A percentile compares a stretch with the other conserved stretches of the same genome.
Conservation (phyloP, 805 yeast species). For the Spencermartinsiella europaea region DNA sequence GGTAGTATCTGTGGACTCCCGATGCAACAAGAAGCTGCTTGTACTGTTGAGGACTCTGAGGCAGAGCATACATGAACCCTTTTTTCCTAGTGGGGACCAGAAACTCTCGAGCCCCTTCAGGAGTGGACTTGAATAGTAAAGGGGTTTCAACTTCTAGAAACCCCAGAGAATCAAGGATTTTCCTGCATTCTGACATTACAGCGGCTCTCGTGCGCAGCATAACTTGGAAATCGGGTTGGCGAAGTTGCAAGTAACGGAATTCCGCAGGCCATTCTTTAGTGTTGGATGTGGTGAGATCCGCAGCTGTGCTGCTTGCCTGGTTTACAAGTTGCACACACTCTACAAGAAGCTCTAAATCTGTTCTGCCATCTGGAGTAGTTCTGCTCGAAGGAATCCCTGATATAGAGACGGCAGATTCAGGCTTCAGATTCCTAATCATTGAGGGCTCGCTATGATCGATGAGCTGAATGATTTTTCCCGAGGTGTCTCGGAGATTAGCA, state of each 20-base stretch:
- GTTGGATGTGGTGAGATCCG: conserved; percentile 61
- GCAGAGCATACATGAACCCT: conserved; percentile 73
- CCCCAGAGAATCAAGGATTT: conserved; percentile 33
- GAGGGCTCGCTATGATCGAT: conserved; percentile 37
- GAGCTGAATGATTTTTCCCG: conserved; percentile 64
- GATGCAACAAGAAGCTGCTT: conserved; percentile 93
- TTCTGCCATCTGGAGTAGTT: conserved; percentile 4
- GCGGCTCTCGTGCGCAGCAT: conserved; percentile 32
- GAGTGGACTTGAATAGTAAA: conserved; percentile 86
- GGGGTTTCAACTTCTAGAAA: conserved; percentile 94
- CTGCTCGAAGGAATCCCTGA: conserved; percentile 41
- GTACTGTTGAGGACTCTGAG: conserved; percentile 97
- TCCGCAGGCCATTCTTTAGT: conserved; percentile 67
- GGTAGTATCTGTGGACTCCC: conserved; percentile 81
- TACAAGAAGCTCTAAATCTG: conserved; percentile 49
- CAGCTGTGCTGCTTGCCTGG: conserved; percentile 54
- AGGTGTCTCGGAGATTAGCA: conserved; percentile 67
- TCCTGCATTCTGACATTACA: conserved; percentile 34
- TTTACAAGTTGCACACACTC: conserved; percentile 53
- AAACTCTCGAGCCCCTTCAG: conserved; percentile 97
- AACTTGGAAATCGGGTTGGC: conserved; percentile 38
- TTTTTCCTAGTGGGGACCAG: conserved; percentile 79
- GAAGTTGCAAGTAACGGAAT: conserved; percentile 72
- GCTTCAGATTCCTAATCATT: conserved; percentile 44
- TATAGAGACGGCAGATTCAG: conserved; percentile 71